Evolutionary conservation across 148 eudicot genomes (phyloP).

Genomic region (Cornus kousa): DNA sequence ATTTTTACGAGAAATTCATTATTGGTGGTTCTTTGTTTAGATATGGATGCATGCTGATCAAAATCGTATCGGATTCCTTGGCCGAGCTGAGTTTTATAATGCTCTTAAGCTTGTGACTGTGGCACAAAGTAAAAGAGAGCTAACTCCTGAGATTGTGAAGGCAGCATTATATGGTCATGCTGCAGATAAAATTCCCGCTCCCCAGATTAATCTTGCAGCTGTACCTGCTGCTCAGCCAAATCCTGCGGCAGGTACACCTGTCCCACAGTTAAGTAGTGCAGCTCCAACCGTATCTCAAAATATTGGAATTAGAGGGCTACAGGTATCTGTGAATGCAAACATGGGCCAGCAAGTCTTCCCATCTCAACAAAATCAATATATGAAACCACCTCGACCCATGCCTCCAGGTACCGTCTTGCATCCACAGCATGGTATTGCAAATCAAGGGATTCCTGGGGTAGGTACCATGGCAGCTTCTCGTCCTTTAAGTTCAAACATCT

Average conservation of each 20-base stretch:
- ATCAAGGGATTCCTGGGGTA: constrained; percentile 51
- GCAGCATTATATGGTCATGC: constrained; percentile 86
- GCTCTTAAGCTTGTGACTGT: constrained; percentile 95
- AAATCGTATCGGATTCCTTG: constrained; percentile 68
- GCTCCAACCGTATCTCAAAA: constrained; percentile 36
- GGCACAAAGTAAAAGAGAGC: constrained; percentile 84
- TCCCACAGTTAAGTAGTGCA: constrained; percentile 32
- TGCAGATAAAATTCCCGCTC: constrained; percentile 91
- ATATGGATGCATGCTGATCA: constrained; percentile 95
- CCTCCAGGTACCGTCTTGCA: constrained; percentile 35
- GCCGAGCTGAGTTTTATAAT: constrained; percentile 88
- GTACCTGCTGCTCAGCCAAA: constrained; percentile 44
- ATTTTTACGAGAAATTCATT: constrained; percentile 9
- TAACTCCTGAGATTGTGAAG: constrained; percentile 84
- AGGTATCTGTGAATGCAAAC: constrained; percentile 31
- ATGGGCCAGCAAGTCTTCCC: constrained; percentile 45
- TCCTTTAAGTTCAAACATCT: constrained; percentile 31
- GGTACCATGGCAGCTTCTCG: constrained; percentile 29
- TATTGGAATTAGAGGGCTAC: constrained; percentile 42
- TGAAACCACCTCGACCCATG: constrained; percentile 56
- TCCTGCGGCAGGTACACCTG: constrained; percentile 34
- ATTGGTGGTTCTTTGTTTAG: constrained; percentile 34
- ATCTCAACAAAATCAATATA: constrained; percentile 48
- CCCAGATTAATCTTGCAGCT: constrained; percentile 65
- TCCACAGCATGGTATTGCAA: constrained; percentile 42